These are phyloP conservation scores for Phlyctochytrium arcticum DNA, from an alignment of 192 early-diverging fungal genomes.

Conservation along the genomic window DNA sequence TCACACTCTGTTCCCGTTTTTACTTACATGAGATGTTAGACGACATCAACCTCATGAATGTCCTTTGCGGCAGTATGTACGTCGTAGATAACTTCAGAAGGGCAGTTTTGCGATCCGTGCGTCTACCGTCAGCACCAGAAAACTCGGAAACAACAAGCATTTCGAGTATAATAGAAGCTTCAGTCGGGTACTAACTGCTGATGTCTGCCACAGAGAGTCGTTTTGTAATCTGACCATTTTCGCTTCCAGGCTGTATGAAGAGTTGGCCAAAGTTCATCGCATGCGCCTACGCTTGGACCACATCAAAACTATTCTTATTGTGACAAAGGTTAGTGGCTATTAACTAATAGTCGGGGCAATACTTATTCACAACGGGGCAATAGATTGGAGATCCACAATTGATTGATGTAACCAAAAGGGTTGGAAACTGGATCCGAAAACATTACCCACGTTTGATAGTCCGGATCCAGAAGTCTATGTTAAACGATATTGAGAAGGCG, in stretches of 20 bases:
- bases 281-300: slow-evolving; percentile 8
- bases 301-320: slow-evolving; percentile 2
- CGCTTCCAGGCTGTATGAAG: slow-evolving; percentile 11
- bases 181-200: slow-evolving; percentile 1
- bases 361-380: no score
- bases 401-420: no score
- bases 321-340: slow-evolving; percentile 20
- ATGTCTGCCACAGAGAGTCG: background rate
- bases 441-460: no score
- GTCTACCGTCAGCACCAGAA: background rate
- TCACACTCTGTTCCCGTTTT: background rate
- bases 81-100: slow-evolving; percentile 1
- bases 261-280: slow-evolving; percentile 1
- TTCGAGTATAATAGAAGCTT: background rate
- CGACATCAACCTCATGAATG: background rate
- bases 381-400: no score
- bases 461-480: no score
- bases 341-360: no score
- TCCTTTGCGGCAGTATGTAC: background rate
- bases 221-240: background rate
- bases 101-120: background rate
- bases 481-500: background rate
- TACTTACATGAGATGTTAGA: background rate
- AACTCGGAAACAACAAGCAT: slow-evolving; percentile 1
- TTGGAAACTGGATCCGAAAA: no score